A percentile compares a stretch with the other conserved stretches of the same genome.
These are phyloP conservation scores for Cercophora scortea DNA, from an alignment of 495 filamentous ascomycete species.

Conservation along the genomic window DNA sequence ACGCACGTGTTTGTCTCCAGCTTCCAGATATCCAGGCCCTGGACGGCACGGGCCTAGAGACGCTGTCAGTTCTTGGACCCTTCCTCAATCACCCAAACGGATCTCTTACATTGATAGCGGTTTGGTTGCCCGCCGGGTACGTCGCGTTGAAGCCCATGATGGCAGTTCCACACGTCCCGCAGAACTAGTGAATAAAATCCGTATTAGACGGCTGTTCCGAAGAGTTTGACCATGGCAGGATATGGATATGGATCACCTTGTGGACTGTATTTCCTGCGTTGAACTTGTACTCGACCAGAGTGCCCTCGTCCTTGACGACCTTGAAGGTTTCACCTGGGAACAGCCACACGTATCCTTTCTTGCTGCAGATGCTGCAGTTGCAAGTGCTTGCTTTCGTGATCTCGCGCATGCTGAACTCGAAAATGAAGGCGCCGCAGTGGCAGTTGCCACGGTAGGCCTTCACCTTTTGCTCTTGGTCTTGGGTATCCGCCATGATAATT, in stretches of 20 bases:
- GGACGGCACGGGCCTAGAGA: constrained; percentile 18
- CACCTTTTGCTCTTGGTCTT: constrained; percentile 6
- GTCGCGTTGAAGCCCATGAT: constrained; percentile 8
- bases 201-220: not conserved
- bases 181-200: constrained; percentile 25
- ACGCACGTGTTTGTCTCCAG: constrained; percentile 23
- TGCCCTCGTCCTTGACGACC: constrained; percentile 31
- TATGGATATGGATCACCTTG: constrained; percentile 14
- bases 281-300: constrained; percentile 31
- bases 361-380: constrained; percentile 47
- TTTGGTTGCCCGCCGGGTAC: not conserved
- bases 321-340: constrained; percentile 20
- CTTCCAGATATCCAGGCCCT: constrained; percentile 29
- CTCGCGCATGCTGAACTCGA: constrained; percentile 35
- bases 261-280: constrained; percentile 19
- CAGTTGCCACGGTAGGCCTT: constrained; percentile 51
- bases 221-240: not conserved
- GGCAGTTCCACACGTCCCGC: constrained; percentile 31
- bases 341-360: constrained; percentile 34
- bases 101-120: constrained; percentile 16
- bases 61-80: not conserved
- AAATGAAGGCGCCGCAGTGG: constrained; percentile 46
- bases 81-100: not conserved
- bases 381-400: constrained; percentile 30
- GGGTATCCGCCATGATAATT: constrained; percentile 14